Percentiles rank a stretch among this genome's conserved stretches.
phyloP scores from a whole-genome alignment of 1,139 yeast species.

The Magnusiomyces paraingens region DNA sequence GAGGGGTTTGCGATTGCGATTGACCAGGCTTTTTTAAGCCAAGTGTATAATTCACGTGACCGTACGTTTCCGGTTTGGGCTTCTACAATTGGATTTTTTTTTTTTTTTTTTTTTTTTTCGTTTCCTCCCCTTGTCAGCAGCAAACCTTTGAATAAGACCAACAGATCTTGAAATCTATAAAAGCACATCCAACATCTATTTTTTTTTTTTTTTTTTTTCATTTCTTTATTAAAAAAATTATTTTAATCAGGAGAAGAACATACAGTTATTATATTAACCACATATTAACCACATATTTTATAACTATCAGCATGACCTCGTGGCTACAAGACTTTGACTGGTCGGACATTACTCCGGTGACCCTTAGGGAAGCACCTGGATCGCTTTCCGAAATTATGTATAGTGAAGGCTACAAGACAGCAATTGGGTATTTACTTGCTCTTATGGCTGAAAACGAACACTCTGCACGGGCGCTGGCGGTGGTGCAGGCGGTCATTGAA shows the following conservation, averaged over 20 bases:
- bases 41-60: no score
- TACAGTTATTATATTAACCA: no score
- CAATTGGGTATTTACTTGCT: conserved; percentile 59
- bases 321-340: conserved; percentile 25
- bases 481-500: conserved; percentile 58
- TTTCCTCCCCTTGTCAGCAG: no score
- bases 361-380: conserved; percentile 39
- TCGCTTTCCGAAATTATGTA: conserved; percentile 70
- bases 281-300: no score
- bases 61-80: no score
- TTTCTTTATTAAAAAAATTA: no score
- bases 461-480: conserved; percentile 61
- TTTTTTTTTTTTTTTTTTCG: no score
- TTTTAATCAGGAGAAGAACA: no score
- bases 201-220: neutral
- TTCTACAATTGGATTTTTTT: no score
- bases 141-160: no score
- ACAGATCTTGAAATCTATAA: neutral
- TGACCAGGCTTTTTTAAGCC: no score
- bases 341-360: conserved; percentile 32
- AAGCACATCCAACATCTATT: neutral
- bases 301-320: neutral
- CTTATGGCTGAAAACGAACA: conserved; percentile 55
- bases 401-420: conserved; percentile 56
- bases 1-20: no score